Conservation (phyloP, 2,329 filamentous ascomycete species). For the Phialocephala subalpina region DNA sequence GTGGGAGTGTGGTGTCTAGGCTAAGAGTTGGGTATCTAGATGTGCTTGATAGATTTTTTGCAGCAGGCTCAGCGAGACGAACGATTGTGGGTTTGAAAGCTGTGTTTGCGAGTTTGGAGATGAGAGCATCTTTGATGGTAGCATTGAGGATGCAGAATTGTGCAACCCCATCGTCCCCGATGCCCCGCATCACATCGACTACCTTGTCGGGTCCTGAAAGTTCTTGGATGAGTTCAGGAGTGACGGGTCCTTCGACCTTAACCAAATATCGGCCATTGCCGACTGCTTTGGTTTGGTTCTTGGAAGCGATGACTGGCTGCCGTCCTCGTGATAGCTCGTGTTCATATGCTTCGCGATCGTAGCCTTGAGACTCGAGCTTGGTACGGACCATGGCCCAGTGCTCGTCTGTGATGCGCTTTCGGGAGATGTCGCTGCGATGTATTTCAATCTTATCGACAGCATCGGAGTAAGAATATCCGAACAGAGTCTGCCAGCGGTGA, state of each 20-base stretch:
- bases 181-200: constrained; percentile 30
- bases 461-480: not conserved
- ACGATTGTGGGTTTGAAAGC: constrained; percentile 40
- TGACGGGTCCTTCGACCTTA: constrained; percentile 37
- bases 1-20: constrained; percentile 42
- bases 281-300: constrained; percentile 11
- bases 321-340: not conserved
- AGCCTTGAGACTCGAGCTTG: not conserved
- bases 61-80: constrained; percentile 35
- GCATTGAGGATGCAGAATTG: constrained; percentile 40
- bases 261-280: constrained; percentile 34
- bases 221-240: constrained; percentile 32
- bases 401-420: not conserved
- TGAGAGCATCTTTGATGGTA: constrained; percentile 22
- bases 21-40: constrained; percentile 33
- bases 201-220: constrained; percentile 28
- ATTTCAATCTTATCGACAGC: not conserved
- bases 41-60: constrained; percentile 39
- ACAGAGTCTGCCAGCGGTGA: constrained; percentile 4
- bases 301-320: constrained; percentile 1
- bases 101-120: constrained; percentile 24
- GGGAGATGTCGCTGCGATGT: not conserved
- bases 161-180: constrained; percentile 32
- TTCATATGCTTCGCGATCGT: constrained; percentile 8
- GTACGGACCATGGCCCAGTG: not conserved